These are phyloP conservation scores for Picea abies DNA, from an alignment of 83 land plant species.

Conservation along the genomic window DNA sequence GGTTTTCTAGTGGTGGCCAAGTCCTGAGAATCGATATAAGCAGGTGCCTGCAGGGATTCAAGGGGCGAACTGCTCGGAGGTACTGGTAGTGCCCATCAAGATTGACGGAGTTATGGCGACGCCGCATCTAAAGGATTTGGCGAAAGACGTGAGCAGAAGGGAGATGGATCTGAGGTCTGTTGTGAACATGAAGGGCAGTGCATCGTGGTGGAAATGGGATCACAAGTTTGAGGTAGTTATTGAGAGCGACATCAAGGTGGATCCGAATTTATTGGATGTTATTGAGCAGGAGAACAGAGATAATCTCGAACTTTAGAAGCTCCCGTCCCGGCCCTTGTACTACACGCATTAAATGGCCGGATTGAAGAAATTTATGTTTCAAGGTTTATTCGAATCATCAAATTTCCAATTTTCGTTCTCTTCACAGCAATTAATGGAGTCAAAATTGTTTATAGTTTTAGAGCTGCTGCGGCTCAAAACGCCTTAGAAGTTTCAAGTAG, in stretches of 20 bases:
- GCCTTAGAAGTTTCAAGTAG: too few relatives aligned
- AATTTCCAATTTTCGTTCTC: too few relatives aligned
- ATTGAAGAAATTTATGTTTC: too few relatives aligned
- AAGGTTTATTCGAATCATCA: too few relatives aligned
- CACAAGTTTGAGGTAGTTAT: slow-evolving; percentile 65
- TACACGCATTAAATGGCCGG: too few relatives aligned
- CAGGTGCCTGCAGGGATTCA: too few relatives aligned
- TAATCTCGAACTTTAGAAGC: neutral
- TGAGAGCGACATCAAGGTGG: slow-evolving; percentile 49
- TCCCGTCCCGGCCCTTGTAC: too few relatives aligned
- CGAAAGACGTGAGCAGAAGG: slow-evolving; percentile 62
- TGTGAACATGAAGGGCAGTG: slow-evolving; percentile 68
- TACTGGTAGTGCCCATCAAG: neutral
- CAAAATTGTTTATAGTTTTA: too few relatives aligned
- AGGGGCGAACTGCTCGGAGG: too few relatives aligned
- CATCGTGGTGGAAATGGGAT: slow-evolving; percentile 66
- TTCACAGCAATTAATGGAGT: too few relatives aligned
- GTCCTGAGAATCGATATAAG: neutral
- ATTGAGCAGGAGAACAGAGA: slow-evolving; percentile 60
- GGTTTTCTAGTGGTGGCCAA: too few relatives aligned
- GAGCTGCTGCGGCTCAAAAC: too few relatives aligned
- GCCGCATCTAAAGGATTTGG: slow-evolving; percentile 40
- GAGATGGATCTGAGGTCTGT: slow-evolving; percentile 78
- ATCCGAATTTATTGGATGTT: slow-evolving; percentile 61
- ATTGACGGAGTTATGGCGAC: slow-evolving; percentile 71